Evolutionary conservation across 1,284 basidiomycete genomes (phyloP), one percentile per base, ranked within the genome.

Genomic region (Gymnopus androsaceus): DNA sequence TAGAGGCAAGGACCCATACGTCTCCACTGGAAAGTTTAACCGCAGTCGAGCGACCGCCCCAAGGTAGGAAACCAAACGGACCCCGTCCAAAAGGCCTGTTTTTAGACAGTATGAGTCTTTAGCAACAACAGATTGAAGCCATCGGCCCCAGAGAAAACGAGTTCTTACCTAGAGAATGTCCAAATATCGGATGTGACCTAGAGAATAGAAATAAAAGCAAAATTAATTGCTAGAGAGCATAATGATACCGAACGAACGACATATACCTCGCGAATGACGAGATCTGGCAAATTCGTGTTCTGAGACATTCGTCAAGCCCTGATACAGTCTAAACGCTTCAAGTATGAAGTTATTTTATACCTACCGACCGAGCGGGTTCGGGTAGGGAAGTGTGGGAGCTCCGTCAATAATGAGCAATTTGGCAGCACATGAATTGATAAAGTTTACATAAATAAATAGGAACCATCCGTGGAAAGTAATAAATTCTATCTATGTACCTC

Each of bases 1-100:
- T 92, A 1, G 92, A 95, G 1, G 92, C 94, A 30, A 91, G 76
- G 5, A 93, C 76, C 79, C 88, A 92, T 19, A 92, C 81, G 11
- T 79, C 80, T 17, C 81, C 80, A 48, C 77, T 75, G 30, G 70
- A 69, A 36, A 92, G 75, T 67, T 78, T 83, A 66, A 92, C 72
- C 1, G 88, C 90, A 0, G 87, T 92, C 2, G 84, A 82, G 37
- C 88, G 74, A 25, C 86, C 85, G 1, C 88, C 88, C 40, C 87
- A 71, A 8, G 83, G 85, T 23, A 88, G 58, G 12, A 84, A 30
- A 15, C 79, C 77, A 51, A 75, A 75, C 23, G 48, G 48, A 37
- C 48, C 48, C 44, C 84, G 78, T 21, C 78, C 66, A 59, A 85
- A 85, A 0, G 83, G 81, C 37, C 79, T 83, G 58, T 17, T 38